Conservation (phyloP, 352 stramenopile genomes). For the Phytophthora vignae region DNA sequence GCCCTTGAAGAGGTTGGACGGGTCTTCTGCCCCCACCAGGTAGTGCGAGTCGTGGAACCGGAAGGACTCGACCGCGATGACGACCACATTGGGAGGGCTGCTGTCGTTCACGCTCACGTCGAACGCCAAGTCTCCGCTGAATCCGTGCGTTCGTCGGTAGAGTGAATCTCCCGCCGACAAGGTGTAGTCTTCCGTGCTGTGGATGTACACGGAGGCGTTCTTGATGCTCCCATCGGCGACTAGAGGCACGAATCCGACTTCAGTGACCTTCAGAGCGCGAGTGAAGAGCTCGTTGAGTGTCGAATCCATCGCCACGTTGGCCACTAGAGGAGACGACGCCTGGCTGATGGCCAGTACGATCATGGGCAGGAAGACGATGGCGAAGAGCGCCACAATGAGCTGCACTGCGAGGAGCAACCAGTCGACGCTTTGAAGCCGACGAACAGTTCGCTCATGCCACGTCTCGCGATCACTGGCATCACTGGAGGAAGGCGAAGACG, state of each 20-base stretch:
- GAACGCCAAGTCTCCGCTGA: constrained; percentile 53
- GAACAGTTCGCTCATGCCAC: background rate
- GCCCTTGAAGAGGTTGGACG: constrained; percentile 41
- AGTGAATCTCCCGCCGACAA: constrained; percentile 34
- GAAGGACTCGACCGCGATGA: constrained; percentile 69
- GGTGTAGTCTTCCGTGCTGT: constrained; percentile 29
- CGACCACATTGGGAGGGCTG: constrained; percentile 56
- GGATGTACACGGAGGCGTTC: constrained; percentile 12
- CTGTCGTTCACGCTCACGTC: constrained; percentile 44
- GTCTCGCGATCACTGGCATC: background rate
- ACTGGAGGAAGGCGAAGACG: background rate
- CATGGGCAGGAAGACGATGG: constrained; percentile 24
- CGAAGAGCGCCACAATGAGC: constrained; percentile 18
- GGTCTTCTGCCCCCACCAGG: constrained; percentile 48
- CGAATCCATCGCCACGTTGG: constrained; percentile 49
- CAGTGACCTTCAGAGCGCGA: constrained; percentile 23
- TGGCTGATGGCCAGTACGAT: constrained; percentile 27
- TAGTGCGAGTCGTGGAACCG: constrained; percentile 65
- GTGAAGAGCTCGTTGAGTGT: constrained; percentile 51
- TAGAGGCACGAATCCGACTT: constrained; percentile 30
- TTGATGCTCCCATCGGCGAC: constrained; percentile 26
- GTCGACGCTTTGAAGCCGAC: constrained; percentile 16
- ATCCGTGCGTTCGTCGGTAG: constrained; percentile 49
- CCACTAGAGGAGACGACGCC: constrained; percentile 26
- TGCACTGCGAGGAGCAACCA: constrained; percentile 19